phyloP scores from a whole-genome alignment of 2,329 filamentous ascomycete species.

The Trichoderma sp. region DNA sequence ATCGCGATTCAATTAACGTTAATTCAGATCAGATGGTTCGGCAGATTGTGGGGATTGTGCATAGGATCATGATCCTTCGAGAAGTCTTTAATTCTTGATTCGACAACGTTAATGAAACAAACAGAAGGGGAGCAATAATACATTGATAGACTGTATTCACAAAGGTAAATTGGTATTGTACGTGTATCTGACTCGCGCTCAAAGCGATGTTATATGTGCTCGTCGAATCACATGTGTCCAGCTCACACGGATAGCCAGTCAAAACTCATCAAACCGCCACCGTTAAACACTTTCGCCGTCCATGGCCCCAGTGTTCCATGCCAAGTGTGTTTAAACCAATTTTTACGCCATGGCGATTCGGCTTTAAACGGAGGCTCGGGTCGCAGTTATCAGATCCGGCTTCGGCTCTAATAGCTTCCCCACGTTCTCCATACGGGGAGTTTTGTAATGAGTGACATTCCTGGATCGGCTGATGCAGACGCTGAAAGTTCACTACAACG shows the following conservation, averaged over 20 bases:
- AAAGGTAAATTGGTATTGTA: background rate
- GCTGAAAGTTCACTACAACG: background rate
- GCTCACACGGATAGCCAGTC: background rate
- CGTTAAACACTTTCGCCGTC: background rate
- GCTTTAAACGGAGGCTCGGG: constrained; percentile 10
- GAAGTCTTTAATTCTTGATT: background rate
- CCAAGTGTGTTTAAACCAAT: background rate
- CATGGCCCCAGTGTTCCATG: background rate
- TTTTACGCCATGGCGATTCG: background rate
- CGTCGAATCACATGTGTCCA: background rate
- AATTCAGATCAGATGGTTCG: background rate
- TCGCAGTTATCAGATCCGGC: constrained; percentile 10
- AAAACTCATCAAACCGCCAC: background rate
- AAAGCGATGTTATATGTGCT: background rate
- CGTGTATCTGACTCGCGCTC: background rate
- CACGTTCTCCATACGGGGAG: constrained; percentile 1
- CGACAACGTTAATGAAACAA: background rate
- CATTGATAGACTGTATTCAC: background rate
- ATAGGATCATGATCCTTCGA: background rate
- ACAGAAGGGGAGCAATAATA: background rate
- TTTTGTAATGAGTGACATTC: background rate
- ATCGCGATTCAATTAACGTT: background rate
- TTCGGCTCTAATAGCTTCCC: constrained; percentile 7
- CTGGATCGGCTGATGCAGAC: background rate
- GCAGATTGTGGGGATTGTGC: background rate